Evolutionary conservation across 257 asterid species (phyloP), one percentile per base, ranked within the genome.

Genomic region (Linaria vulgaris): DNA sequence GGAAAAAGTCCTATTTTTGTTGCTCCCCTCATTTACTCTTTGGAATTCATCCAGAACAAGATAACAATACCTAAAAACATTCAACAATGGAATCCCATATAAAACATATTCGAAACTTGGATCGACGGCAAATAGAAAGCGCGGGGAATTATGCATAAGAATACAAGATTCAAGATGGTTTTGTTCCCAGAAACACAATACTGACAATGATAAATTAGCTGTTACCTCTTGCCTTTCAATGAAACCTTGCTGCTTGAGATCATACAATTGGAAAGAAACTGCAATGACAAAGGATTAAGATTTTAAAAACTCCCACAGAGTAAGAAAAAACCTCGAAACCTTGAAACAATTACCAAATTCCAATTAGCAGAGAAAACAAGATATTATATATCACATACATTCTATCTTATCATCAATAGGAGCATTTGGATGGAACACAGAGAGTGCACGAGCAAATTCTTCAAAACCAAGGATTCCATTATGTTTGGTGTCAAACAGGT

Each of bases 181-280:
- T 48, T 31, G 48, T 17, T n/a, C 16, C 53, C 23, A 39, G 14
- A 52, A 56, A 56, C 59, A 46, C 9, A 55, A 45, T 41, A 30
- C 30, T 15, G 6, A 17, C 20, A 6, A 19, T 62, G 45, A 37
- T 63, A 63, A 24, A 43, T n/a, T 41, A 69, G 27, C 16, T 13
- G 19, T 71, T 73, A 92, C 99, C 99, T 92, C 99, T 82, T 92
- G 99, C 76, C 99, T 85, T 74, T 92, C 99, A 44, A 92, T 92
- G 76, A 92, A 92, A 54, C 99, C 96, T 73, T 89, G 99, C 74
- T 89, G 99, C 80, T 92, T 92, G 85, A 89, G 99, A 90, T 92
- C 99, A 76, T 92, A 92, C 69, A 92, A 79, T 66, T 92, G 99
- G 71, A 92, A 92, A 44, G 97, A 92, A 85, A 92, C 99, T 94